Evolutionary conservation across 805 yeast genomes (phyloP), one percentile per base, ranked within the genome.

Genomic region (Metschnikowia drakensbergensis): DNA sequence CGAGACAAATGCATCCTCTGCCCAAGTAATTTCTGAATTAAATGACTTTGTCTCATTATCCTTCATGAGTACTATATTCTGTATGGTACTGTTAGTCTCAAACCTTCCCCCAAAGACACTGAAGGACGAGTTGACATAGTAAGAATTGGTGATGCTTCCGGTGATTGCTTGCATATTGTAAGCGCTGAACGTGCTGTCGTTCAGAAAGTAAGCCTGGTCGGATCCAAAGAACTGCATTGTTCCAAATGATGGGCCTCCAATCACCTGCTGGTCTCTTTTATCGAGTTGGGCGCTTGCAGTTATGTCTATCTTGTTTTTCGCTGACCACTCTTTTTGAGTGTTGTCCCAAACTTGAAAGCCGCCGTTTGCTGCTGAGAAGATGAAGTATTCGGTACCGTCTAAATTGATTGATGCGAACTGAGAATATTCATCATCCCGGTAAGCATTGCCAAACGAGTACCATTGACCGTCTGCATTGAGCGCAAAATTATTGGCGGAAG

Each of bases 31-130:
- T 10, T 60, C 49, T 4, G 65, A 66, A 22, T 54, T 26, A 17
- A 70, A 54, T 1, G 65, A 47, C 1, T 50, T 13, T 0, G 64
- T 51, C 2, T 55, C 38, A 31, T 43, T 42, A 39, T 63, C 58
- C 4, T 41, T 43, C 23, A 76, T 38, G 42, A 72, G 58, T 0
- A 67, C 73, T n/a, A 72, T 50, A 39, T 69, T 65, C 8, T 50
- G 39, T 1, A 58, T 55, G 3, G 55, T 50, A 6, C 46, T 39
- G 29, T 51, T 44, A 7, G 72, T 71, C 6, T 58, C 61, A 58
- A 84, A 82, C 3, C 67, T 63, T 22, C 92, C 94, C 6, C 87
- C 90, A 42, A 86, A 64, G 0, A 79, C 76, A 36, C 82, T 67
- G 8, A 75, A 51, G 0, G 82, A 61, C 9, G 68, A 68, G 60